Evolutionary conservation across 1,284 basidiomycete species (phyloP).

Genomic region (Wolfiporia cocos): DNA sequence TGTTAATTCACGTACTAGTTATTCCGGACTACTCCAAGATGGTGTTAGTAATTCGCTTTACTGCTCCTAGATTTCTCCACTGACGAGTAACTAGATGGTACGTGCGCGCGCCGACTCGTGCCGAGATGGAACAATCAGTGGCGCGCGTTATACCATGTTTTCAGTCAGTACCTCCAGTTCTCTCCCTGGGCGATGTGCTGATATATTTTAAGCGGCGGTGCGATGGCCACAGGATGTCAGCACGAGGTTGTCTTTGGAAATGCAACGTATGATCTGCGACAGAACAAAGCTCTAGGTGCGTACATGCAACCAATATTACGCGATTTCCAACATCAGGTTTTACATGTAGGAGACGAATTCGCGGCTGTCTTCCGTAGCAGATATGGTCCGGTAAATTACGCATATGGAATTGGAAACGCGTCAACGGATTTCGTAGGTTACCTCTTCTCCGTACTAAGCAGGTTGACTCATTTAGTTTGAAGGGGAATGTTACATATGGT

Average conservation of each 20-base stretch:
- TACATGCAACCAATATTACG: background rate
- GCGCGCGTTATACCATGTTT: slow-evolving; percentile 65
- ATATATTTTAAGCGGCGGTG: slow-evolving; percentile 48
- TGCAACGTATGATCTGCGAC: slow-evolving; percentile 53
- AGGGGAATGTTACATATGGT: slow-evolving; percentile 68
- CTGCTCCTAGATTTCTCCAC: background rate
- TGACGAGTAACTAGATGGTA: slow-evolving; percentile 36
- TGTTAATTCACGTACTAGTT: slow-evolving; percentile 33
- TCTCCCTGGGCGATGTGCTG: background rate
- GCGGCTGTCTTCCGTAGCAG: slow-evolving; percentile 1
- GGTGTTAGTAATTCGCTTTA: slow-evolving; percentile 17
- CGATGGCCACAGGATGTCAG: slow-evolving; percentile 63
- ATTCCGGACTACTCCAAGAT: slow-evolving; percentile 76
- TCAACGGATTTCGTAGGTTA: slow-evolving; percentile 68
- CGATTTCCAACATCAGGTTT: background rate
- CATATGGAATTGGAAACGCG: slow-evolving; percentile 46
- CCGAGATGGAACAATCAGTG: slow-evolving; percentile 49
- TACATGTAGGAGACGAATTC: slow-evolving; percentile 51
- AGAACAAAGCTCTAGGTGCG: slow-evolving; percentile 55
- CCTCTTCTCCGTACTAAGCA: background rate
- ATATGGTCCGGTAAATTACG: slow-evolving; percentile 17
- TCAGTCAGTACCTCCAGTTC: slow-evolving; percentile 37
- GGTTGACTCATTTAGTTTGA: slow-evolving; percentile 1
- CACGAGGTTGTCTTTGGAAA: slow-evolving; percentile 37
- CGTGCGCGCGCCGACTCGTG: slow-evolving; percentile 62